Evolutionary conservation across 1,139 yeast genomes (phyloP).

Genomic region (Taphrina populina): DNA sequence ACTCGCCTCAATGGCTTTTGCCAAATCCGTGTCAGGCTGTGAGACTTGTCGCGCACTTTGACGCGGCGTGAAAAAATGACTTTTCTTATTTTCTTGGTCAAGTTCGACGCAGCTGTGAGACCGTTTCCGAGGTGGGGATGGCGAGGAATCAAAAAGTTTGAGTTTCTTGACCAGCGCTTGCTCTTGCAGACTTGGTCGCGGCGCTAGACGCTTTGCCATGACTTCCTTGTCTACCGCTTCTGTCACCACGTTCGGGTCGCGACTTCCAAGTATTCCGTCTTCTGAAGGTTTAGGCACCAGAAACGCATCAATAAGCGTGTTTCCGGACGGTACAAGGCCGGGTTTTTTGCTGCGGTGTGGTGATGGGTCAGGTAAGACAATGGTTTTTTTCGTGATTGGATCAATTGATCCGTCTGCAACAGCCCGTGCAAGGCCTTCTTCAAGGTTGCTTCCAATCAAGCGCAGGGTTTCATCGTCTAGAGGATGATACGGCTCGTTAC

Average conservation of each 20-base stretch:
- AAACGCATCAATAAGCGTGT: slow-evolving; percentile 14
- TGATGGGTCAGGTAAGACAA: neutral
- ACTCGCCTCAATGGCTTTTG: slow-evolving; percentile 9
- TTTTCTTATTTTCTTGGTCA: slow-evolving; percentile 15
- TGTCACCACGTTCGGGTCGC: neutral
- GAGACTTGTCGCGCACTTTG: neutral
- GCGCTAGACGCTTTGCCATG: neutral
- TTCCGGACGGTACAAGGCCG: slow-evolving; percentile 5
- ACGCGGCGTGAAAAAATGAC: slow-evolving; percentile 18
- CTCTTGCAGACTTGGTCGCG: slow-evolving; percentile 14
- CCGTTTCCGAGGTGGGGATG: slow-evolving; percentile 21
- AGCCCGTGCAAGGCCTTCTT: slow-evolving; percentile 16
- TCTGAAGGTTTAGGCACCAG: neutral
- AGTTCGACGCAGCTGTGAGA: neutral
- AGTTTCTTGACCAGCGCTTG: slow-evolving; percentile 27
- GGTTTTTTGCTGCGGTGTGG: neutral
- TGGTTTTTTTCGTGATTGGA: slow-evolving; percentile 22
- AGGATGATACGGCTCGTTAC: slow-evolving; percentile 56
- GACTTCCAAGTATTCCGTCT: neutral
- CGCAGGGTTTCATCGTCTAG: slow-evolving; percentile 50
- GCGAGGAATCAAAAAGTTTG: slow-evolving; percentile 29
- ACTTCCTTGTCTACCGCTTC: neutral
- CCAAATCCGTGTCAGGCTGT: slow-evolving; percentile 4
- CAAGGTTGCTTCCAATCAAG: slow-evolving; percentile 57
- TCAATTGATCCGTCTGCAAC: slow-evolving; percentile 24